Conservation (phyloP, 1,284 basidiomycete genomes). For the Trichosporon inkin region DNA sequence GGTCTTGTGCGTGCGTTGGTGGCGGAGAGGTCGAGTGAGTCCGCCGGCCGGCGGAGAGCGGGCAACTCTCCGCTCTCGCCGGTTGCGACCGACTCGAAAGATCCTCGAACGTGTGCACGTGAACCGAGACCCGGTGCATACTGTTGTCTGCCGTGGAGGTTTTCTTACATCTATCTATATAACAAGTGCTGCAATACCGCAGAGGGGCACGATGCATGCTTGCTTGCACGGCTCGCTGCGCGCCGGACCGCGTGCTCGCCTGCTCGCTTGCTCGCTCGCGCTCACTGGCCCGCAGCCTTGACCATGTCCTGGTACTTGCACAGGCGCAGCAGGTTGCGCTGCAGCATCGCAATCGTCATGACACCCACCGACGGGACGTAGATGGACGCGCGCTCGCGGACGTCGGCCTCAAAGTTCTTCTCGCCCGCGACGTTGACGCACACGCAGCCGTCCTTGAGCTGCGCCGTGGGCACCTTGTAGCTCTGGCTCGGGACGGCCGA, state of each 20-base stretch:
- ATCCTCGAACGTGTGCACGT: too few relatives aligned
- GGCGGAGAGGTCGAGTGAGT: too few relatives aligned
- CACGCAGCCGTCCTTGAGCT: slow-evolving; percentile 87
- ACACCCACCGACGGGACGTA: slow-evolving; percentile 93
- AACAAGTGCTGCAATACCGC: too few relatives aligned
- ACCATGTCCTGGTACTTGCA: slow-evolving; percentile 61
- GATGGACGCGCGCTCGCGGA: slow-evolving; percentile 85
- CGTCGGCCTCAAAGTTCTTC: slow-evolving; percentile 93
- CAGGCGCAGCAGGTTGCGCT: slow-evolving; percentile 80
- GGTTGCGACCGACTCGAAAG: too few relatives aligned
- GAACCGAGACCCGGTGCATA: too few relatives aligned
- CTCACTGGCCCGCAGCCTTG: slow-evolving; percentile 13
- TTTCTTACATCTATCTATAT: too few relatives aligned
- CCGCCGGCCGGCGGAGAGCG: too few relatives aligned
- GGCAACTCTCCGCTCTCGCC: too few relatives aligned
- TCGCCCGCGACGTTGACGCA: slow-evolving; percentile 91
- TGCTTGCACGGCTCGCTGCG: not conserved
- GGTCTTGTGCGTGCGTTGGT: too few relatives aligned
- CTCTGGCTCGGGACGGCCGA: slow-evolving; percentile 79
- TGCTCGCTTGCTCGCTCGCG: not conserved
- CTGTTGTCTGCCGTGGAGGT: too few relatives aligned
- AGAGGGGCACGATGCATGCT: too few relatives aligned
- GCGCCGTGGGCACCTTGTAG: slow-evolving; percentile 85
- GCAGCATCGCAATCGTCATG: slow-evolving; percentile 93
- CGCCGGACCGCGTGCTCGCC: not conserved